Base-by-base conservation (phyloP, 805 yeast species). In the Kazachstania psychrophila region DNA sequence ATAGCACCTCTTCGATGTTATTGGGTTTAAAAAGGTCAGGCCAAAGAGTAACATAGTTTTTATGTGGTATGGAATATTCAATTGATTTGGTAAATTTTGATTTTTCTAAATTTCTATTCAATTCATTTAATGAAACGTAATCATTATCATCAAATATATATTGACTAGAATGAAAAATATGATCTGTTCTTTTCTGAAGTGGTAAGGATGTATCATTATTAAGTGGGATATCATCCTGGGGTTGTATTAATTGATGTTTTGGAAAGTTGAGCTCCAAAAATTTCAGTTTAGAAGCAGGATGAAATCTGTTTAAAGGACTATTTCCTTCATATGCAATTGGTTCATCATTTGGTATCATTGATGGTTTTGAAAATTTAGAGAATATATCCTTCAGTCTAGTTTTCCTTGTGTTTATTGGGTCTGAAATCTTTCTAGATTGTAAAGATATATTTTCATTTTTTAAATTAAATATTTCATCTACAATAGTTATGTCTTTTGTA, bases 11-110 rank as follows among this genome's bases (percentile, higher is more conserved):
- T 5, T 50, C 37, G 2, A 60, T 16, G 0, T 38, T 16, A 11
- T 39, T 33, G 0, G 71, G 71, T 33, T 47, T 52, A 36, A 58
- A 58, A 6, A 46, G 34, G 1, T 45, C 39, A 0, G 55, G 42
- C 67, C 68, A 64, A 10, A 49, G 28, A 2, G 35, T 18, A 9
- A 10, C 14, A 30, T 40, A 28, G 11, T 38, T 36, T 27, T 33
- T n/a, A 18, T 22, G 14, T 15, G 18, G 30, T 6, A 32, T 37
- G 4, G 23, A 20, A 23, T 31, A 35, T 13, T 34, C 26, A 9
- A 36, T 14, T 3, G 19, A 17, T 13, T 10, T 27, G 13, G 27
- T 25, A 17, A 18, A 18, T 4, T 33, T 27, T 8, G 12, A 18
- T 12, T 13, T 11, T 7, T 10, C 10, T 11, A 5, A 7, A 11